Conservation (phyloP, 352 stramenopile genomes). For the Phytophthora tubulina region DNA sequence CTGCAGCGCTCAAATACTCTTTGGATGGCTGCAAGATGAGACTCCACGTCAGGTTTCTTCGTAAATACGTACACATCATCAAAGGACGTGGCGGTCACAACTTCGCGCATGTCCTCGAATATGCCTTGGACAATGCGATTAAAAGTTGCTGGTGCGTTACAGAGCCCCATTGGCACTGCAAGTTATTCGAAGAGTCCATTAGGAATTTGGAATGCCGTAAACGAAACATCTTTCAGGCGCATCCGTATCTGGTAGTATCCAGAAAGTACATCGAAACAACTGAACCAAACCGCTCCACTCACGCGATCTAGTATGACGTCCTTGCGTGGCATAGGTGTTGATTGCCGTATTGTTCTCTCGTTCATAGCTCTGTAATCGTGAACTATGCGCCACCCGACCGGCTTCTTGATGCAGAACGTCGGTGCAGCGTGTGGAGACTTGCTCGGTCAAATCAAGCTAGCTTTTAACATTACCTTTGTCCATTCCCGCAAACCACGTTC, state of each 20-base stretch:
- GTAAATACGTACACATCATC: too few relatives aligned
- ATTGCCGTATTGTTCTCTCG: constrained; percentile 9
- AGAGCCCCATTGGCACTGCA: not conserved
- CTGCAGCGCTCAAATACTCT: not conserved
- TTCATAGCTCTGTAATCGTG: constrained; percentile 5
- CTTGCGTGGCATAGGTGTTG: constrained; percentile 19
- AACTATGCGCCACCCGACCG: too few relatives aligned
- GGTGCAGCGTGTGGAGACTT: too few relatives aligned
- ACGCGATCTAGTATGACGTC: constrained; percentile 14
- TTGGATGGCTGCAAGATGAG: not conserved
- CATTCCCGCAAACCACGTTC: too few relatives aligned
- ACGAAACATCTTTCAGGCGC: constrained; percentile 1
- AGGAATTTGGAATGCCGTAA: constrained; percentile 15
- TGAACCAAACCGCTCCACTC: constrained; percentile 12
- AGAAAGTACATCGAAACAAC: constrained; percentile 19
- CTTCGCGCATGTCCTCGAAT: too few relatives aligned
- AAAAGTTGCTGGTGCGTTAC: too few relatives aligned
- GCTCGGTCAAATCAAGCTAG: too few relatives aligned
- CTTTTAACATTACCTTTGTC: too few relatives aligned
- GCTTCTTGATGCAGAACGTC: too few relatives aligned
- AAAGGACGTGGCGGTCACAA: too few relatives aligned
- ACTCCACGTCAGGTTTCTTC: not conserved
- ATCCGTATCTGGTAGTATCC: constrained; percentile 16
- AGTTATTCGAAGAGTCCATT: constrained; percentile 4
- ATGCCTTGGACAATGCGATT: too few relatives aligned